Conservation (phyloP, 306 rosid genomes). For the Pyrus communis region DNA sequence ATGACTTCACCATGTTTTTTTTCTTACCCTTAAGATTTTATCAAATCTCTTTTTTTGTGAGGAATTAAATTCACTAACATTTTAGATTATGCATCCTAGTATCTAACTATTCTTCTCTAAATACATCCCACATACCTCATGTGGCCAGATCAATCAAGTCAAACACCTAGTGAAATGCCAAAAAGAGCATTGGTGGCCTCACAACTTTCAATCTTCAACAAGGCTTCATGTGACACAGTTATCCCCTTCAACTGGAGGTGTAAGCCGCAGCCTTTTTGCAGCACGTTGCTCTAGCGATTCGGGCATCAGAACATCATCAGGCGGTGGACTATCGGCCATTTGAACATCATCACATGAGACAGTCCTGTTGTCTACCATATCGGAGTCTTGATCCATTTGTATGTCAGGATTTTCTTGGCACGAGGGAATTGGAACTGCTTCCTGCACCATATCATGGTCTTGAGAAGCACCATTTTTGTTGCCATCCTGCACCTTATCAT, state of each 20-base stretch:
- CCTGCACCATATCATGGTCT: conserved; percentile 4
- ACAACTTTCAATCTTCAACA: background rate
- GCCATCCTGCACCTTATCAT: conserved; percentile 11
- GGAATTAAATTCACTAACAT: background rate
- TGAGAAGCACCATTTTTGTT: conserved; percentile 17
- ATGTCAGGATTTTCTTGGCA: conserved; percentile 19
- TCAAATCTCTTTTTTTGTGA: background rate
- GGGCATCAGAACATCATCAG: conserved; percentile 14
- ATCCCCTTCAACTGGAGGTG: conserved; percentile 14
- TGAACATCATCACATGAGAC: conserved; percentile 13
- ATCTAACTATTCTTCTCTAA: background rate
- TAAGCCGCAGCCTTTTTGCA: conserved; percentile 40
- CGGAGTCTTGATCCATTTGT: conserved; percentile 6
- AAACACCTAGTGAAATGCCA: background rate
- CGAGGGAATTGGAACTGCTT: conserved; percentile 4
- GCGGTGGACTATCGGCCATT: background rate
- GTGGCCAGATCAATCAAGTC: background rate
- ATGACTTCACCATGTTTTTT: no score
- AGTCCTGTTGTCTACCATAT: conserved; percentile 10
- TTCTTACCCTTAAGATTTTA: no score
- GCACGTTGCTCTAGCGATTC: conserved; percentile 38
- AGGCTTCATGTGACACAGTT: background rate
- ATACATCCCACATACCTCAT: background rate
- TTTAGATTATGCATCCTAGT: background rate
- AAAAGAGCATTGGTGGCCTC: background rate